Base-by-base conservation (phyloP, 176 grass and related monocot genomes). In the Zoysia japonica region DNA sequence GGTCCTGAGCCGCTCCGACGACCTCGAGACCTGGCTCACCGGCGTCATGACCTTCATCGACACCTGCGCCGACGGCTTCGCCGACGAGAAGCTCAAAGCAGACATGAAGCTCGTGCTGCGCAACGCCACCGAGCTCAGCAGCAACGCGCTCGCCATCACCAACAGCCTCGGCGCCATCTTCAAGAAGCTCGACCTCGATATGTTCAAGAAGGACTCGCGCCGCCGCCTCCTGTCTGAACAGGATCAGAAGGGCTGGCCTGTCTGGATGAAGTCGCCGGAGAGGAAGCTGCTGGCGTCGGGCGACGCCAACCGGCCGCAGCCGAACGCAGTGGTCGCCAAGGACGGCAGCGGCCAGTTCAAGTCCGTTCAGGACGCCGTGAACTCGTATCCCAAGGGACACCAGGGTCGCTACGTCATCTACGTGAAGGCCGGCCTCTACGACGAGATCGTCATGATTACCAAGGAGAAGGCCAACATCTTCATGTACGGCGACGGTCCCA, bases 271-370 rank as follows among this genome's bases (percentile, higher is more conserved):
- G 59, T 64, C 85, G 5, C 82, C 80, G 5, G 88, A 98, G 37
- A 72, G 95, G 88, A 94, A 98, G 84, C 88, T 94, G 2, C 74
- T 98, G 75, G 90, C 89, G 6, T 47, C 78, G 7, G 87, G 78
- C 37, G 71, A 70, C 62, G 38, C 41, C 48, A 80, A 70, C 62
- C 44, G 42, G 61, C 54, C 86, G 4, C 84, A 42, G 66, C 92
- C 92, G 0, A 81, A 98, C 60, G 88, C 68, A 7, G 78, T 92
- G 42, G 94, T 97, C 38, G 89, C 94, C 59, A 68, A 90, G 80
- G 94, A 97, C 63, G 94, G 94, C 43, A 94, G 89, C 68, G 90
- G 95, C 14, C 70, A 92, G 38, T 98, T 89, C 81, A 98, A 92
- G 81, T 73, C 63, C 71, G 85, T 98, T 61, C 91, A 75, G 63